Evolutionary conservation across 2,329 filamentous ascomycete genomes (phyloP).

Genomic region (Aspergillus felis): DNA sequence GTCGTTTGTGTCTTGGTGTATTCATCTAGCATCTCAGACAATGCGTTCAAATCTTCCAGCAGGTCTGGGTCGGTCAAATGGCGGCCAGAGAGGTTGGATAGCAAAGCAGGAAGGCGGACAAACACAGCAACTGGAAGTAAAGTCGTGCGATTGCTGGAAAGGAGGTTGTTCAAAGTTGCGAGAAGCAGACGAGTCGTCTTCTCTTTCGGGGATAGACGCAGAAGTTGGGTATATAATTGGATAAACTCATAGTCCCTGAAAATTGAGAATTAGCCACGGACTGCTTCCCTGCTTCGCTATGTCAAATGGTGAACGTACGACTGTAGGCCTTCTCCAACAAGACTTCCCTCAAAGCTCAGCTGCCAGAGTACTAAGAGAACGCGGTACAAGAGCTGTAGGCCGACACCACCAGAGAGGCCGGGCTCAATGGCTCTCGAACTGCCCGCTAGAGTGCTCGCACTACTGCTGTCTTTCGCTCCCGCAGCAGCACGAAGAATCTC

Average conservation of each 20-base stretch:
- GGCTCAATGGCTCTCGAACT: conserved; percentile 63
- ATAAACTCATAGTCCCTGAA: conserved; percentile 86
- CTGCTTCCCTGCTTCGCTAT: neutral
- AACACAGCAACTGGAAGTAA: conserved; percentile 81
- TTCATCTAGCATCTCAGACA: conserved; percentile 72
- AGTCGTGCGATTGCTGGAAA: conserved; percentile 65
- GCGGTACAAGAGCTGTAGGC: conserved; percentile 89
- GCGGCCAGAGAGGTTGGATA: conserved; percentile 54
- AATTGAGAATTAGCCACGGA: neutral
- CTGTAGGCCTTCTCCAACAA: conserved; percentile 75
- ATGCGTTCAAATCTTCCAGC: conserved; percentile 45
- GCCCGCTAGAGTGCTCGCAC: conserved; percentile 56
- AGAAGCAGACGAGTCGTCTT: conserved; percentile 92
- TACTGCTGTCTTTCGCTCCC: conserved; percentile 62
- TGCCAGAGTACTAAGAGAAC: conserved; percentile 94
- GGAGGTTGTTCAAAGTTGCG: conserved; percentile 83
- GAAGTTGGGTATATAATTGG: conserved; percentile 83
- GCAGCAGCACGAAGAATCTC: conserved; percentile 74
- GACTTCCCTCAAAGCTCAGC: conserved; percentile 77
- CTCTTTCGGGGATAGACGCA: conserved; percentile 91
- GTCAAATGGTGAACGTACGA: conserved; percentile 18
- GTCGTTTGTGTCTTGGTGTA: conserved; percentile 70
- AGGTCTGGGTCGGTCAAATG: conserved; percentile 49
- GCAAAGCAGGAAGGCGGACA: conserved; percentile 67
- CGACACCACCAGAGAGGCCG: conserved; percentile 69